phyloP scores from a whole-genome alignment of 805 yeast species.

The Jamesozyma spencerorum region DNA sequence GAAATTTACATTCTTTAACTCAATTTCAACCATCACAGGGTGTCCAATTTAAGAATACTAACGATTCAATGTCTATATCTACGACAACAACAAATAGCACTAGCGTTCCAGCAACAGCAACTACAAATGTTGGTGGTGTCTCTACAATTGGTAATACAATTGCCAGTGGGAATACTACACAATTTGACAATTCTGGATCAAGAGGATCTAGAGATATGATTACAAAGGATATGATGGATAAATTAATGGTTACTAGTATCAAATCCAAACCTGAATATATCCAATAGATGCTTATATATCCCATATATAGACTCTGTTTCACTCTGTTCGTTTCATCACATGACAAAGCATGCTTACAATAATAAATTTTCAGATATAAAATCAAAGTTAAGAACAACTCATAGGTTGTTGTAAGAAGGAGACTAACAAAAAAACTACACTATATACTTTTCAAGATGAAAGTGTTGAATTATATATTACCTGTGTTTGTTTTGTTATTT shows the following conservation, averaged over 20 bases:
- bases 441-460: too few species aligned
- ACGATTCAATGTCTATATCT: constrained; percentile 1
- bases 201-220: constrained; percentile 10
- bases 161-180: constrained; percentile 3
- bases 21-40: constrained; percentile 55
- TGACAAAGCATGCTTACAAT: too few species aligned
- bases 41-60: constrained; percentile 13
- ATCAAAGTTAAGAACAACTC: too few species aligned
- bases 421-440: too few species aligned
- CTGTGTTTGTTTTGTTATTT: constrained; percentile 7
- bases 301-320: not conserved
- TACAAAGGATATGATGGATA: constrained; percentile 26
- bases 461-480: not conserved
- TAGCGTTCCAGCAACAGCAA: constrained; percentile 6
- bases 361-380: too few species aligned
- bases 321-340: too few species aligned
- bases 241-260: constrained; percentile 25
- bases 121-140: constrained; percentile 9
- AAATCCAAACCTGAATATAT: constrained; percentile 28
- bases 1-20: constrained; percentile 39
- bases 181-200: constrained; percentile 1
- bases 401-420: too few species aligned
- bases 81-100: not conserved
- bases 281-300: not conserved
- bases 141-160: not conserved